Base-by-base conservation (phyloP, 495 filamentous ascomycete species). In the Beverwykella pulmonaria region DNA sequence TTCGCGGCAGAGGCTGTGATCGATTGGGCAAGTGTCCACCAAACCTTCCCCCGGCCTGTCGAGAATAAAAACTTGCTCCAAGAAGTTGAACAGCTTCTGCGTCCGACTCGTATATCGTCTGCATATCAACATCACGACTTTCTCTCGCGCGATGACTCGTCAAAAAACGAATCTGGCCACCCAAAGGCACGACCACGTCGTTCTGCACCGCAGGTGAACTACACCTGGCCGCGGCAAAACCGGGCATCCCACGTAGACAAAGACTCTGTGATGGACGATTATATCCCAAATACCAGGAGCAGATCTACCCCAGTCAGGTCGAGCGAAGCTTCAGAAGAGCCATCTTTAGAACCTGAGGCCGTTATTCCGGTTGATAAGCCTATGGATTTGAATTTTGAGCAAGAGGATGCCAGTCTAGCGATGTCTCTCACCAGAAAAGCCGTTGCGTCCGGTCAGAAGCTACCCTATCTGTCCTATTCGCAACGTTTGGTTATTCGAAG, bases 401-500 rank as follows among this genome's bases (percentile, higher is more conserved):
- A 59, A 54, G 61, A 69, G 54, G 55, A 69, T 61, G 67, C 67
- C 15, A 27, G n/a, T 22, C 9, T 63, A 10, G 59, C 47, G 5
- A 25, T 63, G 4, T 36, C 25, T 27, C 27, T 25, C 5, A 4
- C 47, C 10, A 17, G 48, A 29, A 10, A 12, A 17, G 5, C 26
- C 49, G 17, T 32, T 10, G 23, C 54, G 2, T 25, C 57, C 0
- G 26, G 56, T 5, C 6, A 19, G 8, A 30, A 54, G 14, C 27
- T 64, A n/a, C 67, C 67, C n/a, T 69, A 69, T 47, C 49, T 69
- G 4, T 17, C 50, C 14, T 60, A 7, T 4, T 12, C 67, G 27
- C 53, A 69, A 23, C 60, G 56, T 26, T 27, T 19, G 2, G 8
- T 61, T 4, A 14, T 56, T 8, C 46, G 36, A 34, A 61, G 46